These are phyloP conservation scores for Metschnikowia reukaufii DNA, from an alignment of 805 yeast genomes.

Conservation along the genomic window DNA sequence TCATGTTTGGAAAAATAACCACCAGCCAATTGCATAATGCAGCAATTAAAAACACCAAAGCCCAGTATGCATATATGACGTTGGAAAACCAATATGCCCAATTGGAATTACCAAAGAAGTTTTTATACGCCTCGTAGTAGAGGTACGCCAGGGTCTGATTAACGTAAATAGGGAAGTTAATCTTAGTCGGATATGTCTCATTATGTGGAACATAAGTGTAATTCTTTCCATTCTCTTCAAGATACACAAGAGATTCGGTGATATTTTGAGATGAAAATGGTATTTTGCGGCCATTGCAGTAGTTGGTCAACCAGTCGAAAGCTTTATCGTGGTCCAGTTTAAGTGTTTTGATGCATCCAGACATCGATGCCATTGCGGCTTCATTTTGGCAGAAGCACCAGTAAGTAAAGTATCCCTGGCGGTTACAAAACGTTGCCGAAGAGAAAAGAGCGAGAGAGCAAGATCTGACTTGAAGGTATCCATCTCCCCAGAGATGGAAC, in stretches of 20 bases:
- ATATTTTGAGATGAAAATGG: not conserved
- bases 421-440: slow-evolving; percentile 5
- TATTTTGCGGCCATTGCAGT: slow-evolving; percentile 1
- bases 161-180: slow-evolving; percentile 14
- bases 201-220: slow-evolving; percentile 3
- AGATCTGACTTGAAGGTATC: slow-evolving; percentile 1
- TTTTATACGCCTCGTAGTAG: slow-evolving; percentile 7
- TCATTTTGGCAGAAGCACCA: slow-evolving; percentile 7
- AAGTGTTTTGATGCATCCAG: slow-evolving; percentile 2
- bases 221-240: slow-evolving; percentile 6
- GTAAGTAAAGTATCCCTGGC: not conserved
- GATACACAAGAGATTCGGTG: not conserved
- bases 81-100: slow-evolving; percentile 14
- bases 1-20: slow-evolving; percentile 15
- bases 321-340: not conserved
- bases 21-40: slow-evolving; percentile 17
- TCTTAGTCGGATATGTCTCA: slow-evolving; percentile 1
- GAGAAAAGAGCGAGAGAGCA: slow-evolving; percentile 5
- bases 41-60: slow-evolving; percentile 14
- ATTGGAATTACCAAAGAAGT: slow-evolving; percentile 12
- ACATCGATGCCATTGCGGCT: slow-evolving; percentile 10
- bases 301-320: not conserved
- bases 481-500: slow-evolving; percentile 3
- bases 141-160: slow-evolving; percentile 6
- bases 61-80: slow-evolving; percentile 17